These are phyloP conservation scores for Pyrrhoderma noxium DNA, from an alignment of 1,284 basidiomycete species.

Conservation along the genomic window DNA sequence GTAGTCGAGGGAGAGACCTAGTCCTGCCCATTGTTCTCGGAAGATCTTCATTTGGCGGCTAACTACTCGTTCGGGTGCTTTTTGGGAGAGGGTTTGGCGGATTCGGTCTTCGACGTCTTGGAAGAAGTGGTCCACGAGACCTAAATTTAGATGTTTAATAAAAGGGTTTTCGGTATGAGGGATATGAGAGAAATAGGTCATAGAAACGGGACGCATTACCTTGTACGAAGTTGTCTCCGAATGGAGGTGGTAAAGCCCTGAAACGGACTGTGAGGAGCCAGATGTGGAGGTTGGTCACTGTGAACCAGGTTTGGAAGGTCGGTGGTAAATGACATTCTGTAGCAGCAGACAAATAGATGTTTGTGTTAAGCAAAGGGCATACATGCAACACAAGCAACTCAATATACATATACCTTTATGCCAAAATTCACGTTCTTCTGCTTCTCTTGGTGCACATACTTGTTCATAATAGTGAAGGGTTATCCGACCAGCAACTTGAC, in stretches of 20 bases:
- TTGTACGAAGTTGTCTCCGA: constrained; percentile 64
- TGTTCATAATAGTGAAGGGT: constrained; percentile 52
- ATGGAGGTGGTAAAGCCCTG: constrained; percentile 68
- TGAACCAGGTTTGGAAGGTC: constrained; percentile 98
- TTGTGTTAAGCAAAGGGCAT: too few species aligned
- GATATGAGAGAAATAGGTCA: neutral
- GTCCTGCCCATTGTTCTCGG: constrained; percentile 88
- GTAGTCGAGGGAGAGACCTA: constrained; percentile 77
- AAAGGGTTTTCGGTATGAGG: neutral
- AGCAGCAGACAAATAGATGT: neutral
- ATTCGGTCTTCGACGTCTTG: constrained; percentile 91
- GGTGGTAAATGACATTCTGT: constrained; percentile 82
- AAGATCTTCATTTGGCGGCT: constrained; percentile 88
- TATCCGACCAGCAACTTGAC: constrained; percentile 53
- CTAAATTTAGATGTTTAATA: neutral
- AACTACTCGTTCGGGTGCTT: constrained; percentile 73
- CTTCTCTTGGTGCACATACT: constrained; percentile 48
- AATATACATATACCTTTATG: constrained; percentile 42
- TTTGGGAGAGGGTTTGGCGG: constrained; percentile 58
- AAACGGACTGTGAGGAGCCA: constrained; percentile 88
- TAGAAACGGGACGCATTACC: constrained; percentile 26
- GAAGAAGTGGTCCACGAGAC: constrained; percentile 93
- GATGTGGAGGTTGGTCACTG: constrained; percentile 88
- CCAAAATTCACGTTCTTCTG: constrained; percentile 62
- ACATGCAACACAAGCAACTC: neutral